phyloP scores from a whole-genome alignment of 192 early-diverging fungal genomes.

The Chytriomyces hyalinus region DNA sequence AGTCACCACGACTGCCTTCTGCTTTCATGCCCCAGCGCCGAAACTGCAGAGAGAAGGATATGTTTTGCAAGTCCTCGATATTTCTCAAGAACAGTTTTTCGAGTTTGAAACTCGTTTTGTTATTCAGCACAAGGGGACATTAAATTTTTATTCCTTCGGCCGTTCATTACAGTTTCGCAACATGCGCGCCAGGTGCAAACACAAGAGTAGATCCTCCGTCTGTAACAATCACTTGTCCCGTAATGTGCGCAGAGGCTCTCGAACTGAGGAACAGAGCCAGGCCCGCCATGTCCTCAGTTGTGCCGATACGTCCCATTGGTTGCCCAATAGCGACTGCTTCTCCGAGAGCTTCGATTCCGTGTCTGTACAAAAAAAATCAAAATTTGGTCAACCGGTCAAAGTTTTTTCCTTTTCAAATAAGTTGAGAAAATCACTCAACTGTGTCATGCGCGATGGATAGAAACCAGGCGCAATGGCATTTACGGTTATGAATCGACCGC shows the following conservation, averaged over 20 bases:
- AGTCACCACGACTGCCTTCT: conserved; percentile 82
- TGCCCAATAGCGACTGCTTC: conserved; percentile 8
- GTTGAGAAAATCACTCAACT: conserved; percentile 60
- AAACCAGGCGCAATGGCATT: conserved; percentile 62
- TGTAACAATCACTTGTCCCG: conserved; percentile 81
- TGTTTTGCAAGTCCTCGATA: no score
- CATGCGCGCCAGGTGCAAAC: conserved; percentile 23
- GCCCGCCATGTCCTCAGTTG: conserved; percentile 85
- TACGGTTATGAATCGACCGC: conserved; percentile 43
- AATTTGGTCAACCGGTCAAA: conserved; percentile 55
- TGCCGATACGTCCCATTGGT: conserved; percentile 82
- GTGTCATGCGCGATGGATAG: conserved; percentile 59
- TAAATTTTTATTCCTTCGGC: neutral
- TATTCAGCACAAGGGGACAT: no score
- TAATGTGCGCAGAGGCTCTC: conserved; percentile 78
- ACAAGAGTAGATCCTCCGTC: conserved; percentile 74
- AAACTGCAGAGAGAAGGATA: no score
- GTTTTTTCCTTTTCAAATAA: conserved; percentile 44
- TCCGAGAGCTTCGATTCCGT: conserved; percentile 17
- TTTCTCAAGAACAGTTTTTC: no score
- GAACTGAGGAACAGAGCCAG: conserved; percentile 78
- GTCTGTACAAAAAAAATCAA: conserved; percentile 12
- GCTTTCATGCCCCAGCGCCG: conserved; percentile 40
- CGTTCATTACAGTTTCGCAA: conserved; percentile 22
- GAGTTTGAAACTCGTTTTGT: no score